Evolutionary conservation across 2,329 filamentous ascomycete genomes (phyloP).

Genomic region (Aspergillus felis): DNA sequence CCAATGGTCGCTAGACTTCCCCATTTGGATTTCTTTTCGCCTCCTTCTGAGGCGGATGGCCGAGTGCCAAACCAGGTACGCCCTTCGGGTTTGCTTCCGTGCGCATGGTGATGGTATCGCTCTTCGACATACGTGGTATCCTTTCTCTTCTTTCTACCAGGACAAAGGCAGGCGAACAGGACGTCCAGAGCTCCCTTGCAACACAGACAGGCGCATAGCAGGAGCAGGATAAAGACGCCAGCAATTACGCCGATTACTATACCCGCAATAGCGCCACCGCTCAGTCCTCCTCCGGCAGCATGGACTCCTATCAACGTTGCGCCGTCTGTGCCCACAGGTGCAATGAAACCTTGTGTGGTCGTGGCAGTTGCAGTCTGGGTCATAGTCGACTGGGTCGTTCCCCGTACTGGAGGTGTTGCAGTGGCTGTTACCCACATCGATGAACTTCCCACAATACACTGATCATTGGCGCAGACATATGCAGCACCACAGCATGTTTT

Average conservation of each 20-base stretch:
- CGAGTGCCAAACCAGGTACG: conserved; percentile 41
- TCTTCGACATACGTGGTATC: conserved; percentile 41
- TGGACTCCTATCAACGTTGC: conserved; percentile 33
- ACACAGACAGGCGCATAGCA: conserved; percentile 44
- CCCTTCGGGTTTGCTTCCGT: conserved; percentile 25
- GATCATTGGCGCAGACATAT: conserved; percentile 40
- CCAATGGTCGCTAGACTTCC: conserved; percentile 40
- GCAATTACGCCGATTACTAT: conserved; percentile 49
- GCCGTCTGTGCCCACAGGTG: conserved; percentile 43
- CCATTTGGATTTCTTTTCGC: conserved; percentile 36
- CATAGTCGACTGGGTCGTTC: conserved; percentile 45
- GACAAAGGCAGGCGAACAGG: conserved; percentile 41
- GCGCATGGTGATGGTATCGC: conserved; percentile 32
- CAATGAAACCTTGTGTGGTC: conserved; percentile 44
- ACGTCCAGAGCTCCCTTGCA: conserved; percentile 39
- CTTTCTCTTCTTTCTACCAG: conserved; percentile 31
- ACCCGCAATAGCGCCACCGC: conserved; percentile 49
- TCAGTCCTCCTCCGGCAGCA: conserved; percentile 36
- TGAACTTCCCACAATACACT: conserved; percentile 41
- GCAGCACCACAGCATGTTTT: conserved; percentile 43
- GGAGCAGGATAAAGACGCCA: conserved; percentile 42
- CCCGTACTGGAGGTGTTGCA: conserved; percentile 39
- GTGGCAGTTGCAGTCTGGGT: conserved; percentile 40
- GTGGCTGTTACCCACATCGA: conserved; percentile 36
- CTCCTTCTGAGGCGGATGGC: conserved; percentile 29